Evolutionary conservation across 108 stramenopile genomes (phyloP), one percentile per base, ranked within the genome.

Genomic region (Nitzschia putrida): DNA sequence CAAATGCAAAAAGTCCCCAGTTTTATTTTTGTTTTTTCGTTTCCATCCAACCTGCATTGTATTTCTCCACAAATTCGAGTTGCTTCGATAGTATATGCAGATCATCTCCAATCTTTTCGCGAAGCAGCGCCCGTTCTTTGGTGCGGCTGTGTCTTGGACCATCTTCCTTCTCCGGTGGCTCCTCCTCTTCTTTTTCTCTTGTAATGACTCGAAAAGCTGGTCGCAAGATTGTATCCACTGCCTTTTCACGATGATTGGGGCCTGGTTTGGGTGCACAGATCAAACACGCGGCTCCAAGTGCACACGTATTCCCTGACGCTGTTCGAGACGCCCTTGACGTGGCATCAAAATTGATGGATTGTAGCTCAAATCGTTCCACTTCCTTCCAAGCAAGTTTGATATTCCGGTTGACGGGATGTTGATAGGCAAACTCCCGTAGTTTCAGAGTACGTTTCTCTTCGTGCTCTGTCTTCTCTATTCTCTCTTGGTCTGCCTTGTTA

Each of bases 401-500:
- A 49, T 16, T 49, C 47, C 18, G 14, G 42, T 67, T 61, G n/a
- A 38, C 65, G 0, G 52, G 61, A 12, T 44, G 59, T 34, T 24
- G 8, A 61, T 69, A 76, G 7, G 57, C 67, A 29, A 57, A 53
- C 37, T 76, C 68, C 11, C 59, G 42, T 10, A 68, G 55, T 26
- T 63, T 29, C 37, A 43, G 23, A 7, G 34, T 21, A 49, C 66
- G 58, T 40, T 63, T 38, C 45, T 76, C 74, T 44, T 68, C 74
- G 25, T 68, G 66, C 18, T 76, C 39, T 44, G 14, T 63, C 39
- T 69, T 68, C 43, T 76, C 74, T 25, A 76, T 76, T 56, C 60
- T 61, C 25, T 76, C 74, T 40, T 76, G 74, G 44, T 76, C 74
- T 3, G 74, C 74, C 21, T 69, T 68, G 2, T 61, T 37, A 25